These are phyloP conservation scores for Chlorella sorokiniana DNA, from an alignment of 139 green algal genomes.

Conservation along the genomic window DNA sequence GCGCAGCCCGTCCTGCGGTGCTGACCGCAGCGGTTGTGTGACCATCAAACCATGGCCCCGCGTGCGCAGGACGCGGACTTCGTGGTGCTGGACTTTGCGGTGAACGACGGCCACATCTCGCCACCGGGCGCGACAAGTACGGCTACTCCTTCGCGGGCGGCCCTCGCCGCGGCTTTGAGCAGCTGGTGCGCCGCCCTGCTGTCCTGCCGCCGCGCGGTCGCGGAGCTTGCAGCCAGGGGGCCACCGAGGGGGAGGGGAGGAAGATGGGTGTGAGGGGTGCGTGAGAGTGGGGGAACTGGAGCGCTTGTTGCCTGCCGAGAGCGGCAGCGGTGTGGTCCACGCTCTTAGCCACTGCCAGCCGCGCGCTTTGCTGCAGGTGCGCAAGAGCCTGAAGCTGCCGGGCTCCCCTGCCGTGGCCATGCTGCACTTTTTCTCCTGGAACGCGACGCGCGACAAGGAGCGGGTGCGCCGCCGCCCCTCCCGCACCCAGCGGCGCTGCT, in stretches of 20 bases:
- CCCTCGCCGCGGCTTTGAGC: conserved; percentile 18
- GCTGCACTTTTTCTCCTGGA: conserved; percentile 33
- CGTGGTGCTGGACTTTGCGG: conserved; percentile 26
- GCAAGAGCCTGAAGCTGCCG: conserved; percentile 22
- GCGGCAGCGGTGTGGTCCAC: no score
- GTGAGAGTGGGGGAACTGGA: not conserved
- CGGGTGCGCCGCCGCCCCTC: not conserved
- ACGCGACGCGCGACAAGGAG: conserved; percentile 20
- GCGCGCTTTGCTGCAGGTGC: no score
- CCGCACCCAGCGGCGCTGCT: no score
- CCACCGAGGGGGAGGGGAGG: no score
- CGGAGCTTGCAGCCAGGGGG: not conserved
- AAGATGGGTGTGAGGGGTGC: not conserved
- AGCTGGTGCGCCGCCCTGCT: no score
- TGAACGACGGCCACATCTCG: conserved; percentile 19
- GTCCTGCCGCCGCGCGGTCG: not conserved
- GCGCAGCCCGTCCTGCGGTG: not conserved
- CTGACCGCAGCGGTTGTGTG: not conserved
- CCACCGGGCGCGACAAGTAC: conserved; percentile 17
- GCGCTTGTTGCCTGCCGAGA: no score
- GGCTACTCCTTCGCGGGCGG: conserved; percentile 15
- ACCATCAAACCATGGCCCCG: not conserved
- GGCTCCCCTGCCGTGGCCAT: conserved; percentile 13
- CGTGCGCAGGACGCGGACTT: not conserved
- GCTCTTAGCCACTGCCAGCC: no score